Percentiles rank a stretch among this genome's conserved stretches.
These are phyloP conservation scores for Tylopilus vinaceipallidus DNA, from an alignment of 768 basidiomycete genomes.

Conservation along the genomic window DNA sequence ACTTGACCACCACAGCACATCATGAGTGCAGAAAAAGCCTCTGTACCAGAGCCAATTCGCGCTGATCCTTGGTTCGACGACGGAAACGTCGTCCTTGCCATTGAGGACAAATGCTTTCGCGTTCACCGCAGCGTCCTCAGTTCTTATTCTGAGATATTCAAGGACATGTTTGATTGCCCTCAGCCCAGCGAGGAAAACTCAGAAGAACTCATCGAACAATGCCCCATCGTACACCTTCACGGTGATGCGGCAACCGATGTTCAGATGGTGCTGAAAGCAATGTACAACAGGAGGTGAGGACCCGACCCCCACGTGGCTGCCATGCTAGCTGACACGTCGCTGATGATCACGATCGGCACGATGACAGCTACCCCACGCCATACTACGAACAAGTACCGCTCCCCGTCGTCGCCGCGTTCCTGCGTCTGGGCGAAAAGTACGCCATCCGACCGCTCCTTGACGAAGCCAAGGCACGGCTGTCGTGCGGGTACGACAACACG, in stretches of 20 bases:
- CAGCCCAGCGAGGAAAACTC: not conserved
- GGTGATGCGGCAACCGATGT: conserved; percentile 14
- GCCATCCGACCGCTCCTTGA: conserved; percentile 8
- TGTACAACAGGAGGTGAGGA: conserved; percentile 20
- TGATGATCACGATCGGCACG: not conserved
- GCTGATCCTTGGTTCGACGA: conserved; percentile 8
- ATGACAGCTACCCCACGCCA: conserved; percentile 10
- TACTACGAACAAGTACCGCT: conserved; percentile 7
- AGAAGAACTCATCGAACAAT: conserved; percentile 2
- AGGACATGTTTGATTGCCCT: conserved; percentile 1
- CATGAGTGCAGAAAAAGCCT: not conserved
- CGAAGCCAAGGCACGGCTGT: conserved; percentile 11
- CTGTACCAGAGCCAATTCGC: conserved; percentile 1
- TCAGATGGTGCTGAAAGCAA: conserved; percentile 14
- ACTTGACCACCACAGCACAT: no score
- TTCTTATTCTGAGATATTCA: conserved; percentile 5
- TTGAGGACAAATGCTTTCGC: conserved; percentile 4
- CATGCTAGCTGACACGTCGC: not conserved
- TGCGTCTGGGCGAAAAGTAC: conserved; percentile 26
- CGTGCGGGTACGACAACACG: not conserved
- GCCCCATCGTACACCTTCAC: conserved; percentile 19
- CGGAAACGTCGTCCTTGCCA: conserved; percentile 5
- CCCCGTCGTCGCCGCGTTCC: conserved; percentile 5
- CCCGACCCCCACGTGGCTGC: not conserved
- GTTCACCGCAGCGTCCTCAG: conserved; percentile 3